A percentile compares a stretch with the other conserved stretches of the same genome.
phyloP scores from a whole-genome alignment of 305 asterid genomes.

The Salvia sclarea region DNA sequence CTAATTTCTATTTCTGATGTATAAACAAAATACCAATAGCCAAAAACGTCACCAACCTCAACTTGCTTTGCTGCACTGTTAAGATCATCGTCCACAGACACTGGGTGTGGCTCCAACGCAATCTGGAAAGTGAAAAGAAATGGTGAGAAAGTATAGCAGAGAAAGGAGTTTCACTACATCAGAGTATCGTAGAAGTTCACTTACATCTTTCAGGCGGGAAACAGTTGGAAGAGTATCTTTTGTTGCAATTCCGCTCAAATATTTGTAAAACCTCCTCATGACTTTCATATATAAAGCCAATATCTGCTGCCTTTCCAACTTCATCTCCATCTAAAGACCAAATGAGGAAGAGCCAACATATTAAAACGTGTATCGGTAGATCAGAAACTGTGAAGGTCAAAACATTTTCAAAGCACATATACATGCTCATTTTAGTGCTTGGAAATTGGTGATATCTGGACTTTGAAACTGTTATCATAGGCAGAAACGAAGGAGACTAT shows the following conservation, averaged over 20 bases:
- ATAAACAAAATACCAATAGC: background rate
- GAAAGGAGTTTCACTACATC: background rate
- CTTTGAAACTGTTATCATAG: too few relatives aligned
- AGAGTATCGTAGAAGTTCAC: conserved; percentile 29
- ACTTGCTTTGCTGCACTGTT: conserved; percentile 70
- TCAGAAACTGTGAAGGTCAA: background rate
- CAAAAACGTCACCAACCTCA: conserved; percentile 47
- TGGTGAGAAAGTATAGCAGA: background rate
- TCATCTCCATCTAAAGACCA: conserved; percentile 62
- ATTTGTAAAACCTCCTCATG: conserved; percentile 73
- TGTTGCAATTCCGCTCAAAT: conserved; percentile 43
- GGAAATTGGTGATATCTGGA: background rate
- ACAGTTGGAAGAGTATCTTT: conserved; percentile 46
- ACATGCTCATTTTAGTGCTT: conserved; percentile 4
- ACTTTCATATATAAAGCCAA: conserved; percentile 54
- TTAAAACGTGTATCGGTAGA: background rate
- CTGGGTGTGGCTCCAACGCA: conserved; percentile 62
- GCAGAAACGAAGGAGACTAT: background rate
- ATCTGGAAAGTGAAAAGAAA: conserved; percentile 56
- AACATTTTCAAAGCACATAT: background rate
- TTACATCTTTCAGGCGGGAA: conserved; percentile 74
- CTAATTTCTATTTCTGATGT: background rate
- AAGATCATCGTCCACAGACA: conserved; percentile 83
- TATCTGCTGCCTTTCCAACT: conserved; percentile 70
- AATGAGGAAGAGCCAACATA: conserved; percentile 14